A percentile compares a stretch with the other conserved stretches of the same genome.
phyloP scores from a whole-genome alignment of 305 asterid species.

The Solanum hybrid region DNA sequence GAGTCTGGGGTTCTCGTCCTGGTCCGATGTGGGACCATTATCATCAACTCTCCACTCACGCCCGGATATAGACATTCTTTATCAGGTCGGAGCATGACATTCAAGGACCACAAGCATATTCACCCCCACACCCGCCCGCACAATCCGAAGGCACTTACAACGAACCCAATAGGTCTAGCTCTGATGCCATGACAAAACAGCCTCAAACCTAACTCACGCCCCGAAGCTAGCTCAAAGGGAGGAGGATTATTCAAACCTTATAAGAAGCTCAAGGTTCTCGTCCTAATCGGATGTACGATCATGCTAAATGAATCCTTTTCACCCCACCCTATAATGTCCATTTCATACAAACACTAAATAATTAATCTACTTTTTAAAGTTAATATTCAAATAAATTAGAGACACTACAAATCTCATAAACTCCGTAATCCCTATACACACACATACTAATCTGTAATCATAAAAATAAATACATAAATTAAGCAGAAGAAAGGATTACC shows the following conservation, averaged over 20 bases:
- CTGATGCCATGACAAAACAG: not conserved
- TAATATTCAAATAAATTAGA: not conserved
- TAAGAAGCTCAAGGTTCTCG: not conserved
- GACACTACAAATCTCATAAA: not conserved
- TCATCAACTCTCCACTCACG: not conserved
- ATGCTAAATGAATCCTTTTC: not conserved
- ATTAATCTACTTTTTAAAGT: not conserved
- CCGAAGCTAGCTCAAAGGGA: not conserved
- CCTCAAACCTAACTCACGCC: not conserved
- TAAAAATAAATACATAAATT: not conserved
- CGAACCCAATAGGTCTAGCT: not conserved
- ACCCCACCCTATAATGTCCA: not conserved
- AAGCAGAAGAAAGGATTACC: conserved; percentile 28
- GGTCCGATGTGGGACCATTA: not conserved
- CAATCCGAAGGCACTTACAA: not conserved
- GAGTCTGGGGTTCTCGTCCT: not conserved
- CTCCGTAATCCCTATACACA: not conserved
- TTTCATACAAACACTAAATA: not conserved
- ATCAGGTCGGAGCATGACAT: not conserved
- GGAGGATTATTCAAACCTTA: not conserved
- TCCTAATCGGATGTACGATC: not conserved
- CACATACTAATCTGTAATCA: not conserved
- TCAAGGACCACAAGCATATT: not conserved
- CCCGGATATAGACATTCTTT: not conserved
- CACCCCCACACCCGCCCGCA: not conserved